These are phyloP conservation scores for Suillus discolor DNA, from an alignment of 768 basidiomycete species.

Conservation along the genomic window DNA sequence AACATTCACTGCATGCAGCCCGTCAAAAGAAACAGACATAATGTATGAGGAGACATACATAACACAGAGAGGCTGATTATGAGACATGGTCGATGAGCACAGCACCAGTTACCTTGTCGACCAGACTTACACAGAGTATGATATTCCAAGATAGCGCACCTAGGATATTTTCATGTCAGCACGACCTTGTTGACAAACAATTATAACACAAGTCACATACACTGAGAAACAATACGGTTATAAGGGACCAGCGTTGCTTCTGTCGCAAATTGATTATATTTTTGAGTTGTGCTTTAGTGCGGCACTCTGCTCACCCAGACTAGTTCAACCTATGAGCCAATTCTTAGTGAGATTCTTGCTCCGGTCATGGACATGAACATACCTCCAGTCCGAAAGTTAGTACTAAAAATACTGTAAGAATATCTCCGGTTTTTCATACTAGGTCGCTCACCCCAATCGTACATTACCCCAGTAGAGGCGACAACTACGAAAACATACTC, in stretches of 20 bases:
- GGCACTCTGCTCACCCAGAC: background rate
- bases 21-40: background rate
- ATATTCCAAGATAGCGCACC: background rate
- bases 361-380: background rate
- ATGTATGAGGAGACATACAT: background rate
- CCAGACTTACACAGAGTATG: background rate
- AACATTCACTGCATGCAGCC: background rate
- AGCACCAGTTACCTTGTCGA: background rate
- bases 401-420: background rate
- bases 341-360: background rate
- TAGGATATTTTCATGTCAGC: background rate
- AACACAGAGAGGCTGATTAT: background rate
- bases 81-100: background rate
- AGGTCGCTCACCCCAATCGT: background rate
- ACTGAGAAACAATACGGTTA: background rate
- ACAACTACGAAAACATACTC: background rate
- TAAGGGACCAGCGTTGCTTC: background rate
- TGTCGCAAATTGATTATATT: background rate
- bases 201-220: background rate
- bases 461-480: background rate
- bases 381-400: background rate
- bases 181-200: background rate
- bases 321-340: background rate
- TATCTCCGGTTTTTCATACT: background rate
- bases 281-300: background rate